Base-by-base conservation (phyloP, 306 rosid genomes). In the Sindora glabra region DNA sequence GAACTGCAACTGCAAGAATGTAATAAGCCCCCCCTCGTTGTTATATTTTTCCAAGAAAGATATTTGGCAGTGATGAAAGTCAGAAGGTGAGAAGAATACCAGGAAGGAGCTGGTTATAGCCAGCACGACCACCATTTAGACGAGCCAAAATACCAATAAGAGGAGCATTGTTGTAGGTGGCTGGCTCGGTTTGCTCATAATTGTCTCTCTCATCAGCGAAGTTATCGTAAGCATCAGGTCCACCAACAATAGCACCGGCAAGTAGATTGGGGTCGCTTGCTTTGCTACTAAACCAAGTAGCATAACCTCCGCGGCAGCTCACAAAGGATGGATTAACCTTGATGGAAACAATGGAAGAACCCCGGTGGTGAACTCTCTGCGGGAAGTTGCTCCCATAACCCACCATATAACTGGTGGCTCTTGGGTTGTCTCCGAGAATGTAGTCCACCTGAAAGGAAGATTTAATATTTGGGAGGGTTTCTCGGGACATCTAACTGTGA, bases 101-200 rank as follows among this genome's bases (percentile, higher is more conserved):
- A 80, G 96, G 95, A 51, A 89, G 90, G 59, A 92, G 99, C 81
- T 89, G 99, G 71, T 68, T 84, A 59, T 80, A 89, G 22, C 74
- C 86, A 6, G 80, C 66, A 37, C 69, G 86, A 32, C 95, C 98
- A 3, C 83, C 82, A 40, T 68, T 55, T 6, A 92, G 75, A 22
- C 99, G 75, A 24, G 99, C 96, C 58, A 92, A 79, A 59, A 86
- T 73, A 29, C 99, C 99, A 2, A 89, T 63, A 59, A 89, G 82
- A 68, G 99, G 99, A 79, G 99, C 99, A 76, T 92, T 92, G 83
- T 92, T 92, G 77, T 92, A 92, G 18, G 99, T 92, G 48, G 99
- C 99, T 48, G 99, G 99, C 54, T 92, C 99, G 3, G 99, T 92
- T 62, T 92, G 99, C 70, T 92, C 94, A 65, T 86, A 92, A 33